phyloP scores from a whole-genome alignment of 192 early-diverging fungal species.

The Lunasporangiospora selenospora region DNA sequence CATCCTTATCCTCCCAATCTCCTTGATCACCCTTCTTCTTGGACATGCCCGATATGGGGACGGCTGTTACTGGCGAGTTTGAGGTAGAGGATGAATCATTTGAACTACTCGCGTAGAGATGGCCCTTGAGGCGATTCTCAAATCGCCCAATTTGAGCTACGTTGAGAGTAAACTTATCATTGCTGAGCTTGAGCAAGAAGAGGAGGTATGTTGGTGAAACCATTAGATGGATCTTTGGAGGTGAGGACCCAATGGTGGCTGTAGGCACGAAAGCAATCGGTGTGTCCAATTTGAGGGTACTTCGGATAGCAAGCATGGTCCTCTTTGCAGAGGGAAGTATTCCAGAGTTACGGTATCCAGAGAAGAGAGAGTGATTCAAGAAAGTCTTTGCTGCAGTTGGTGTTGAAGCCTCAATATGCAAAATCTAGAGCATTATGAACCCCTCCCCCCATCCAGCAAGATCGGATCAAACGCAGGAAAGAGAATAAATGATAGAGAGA shows the following conservation, averaged over 20 bases:
- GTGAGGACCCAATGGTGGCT: neutral
- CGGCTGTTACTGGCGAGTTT: no score
- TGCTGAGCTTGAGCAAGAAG: conserved; percentile 48
- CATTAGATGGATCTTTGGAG: conserved; percentile 45
- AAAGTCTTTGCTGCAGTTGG: conserved; percentile 54
- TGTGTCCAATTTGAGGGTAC: conserved; percentile 56
- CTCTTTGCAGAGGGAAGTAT: conserved; percentile 55
- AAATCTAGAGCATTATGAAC: no score
- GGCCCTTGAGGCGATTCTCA: conserved; percentile 12
- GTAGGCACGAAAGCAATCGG: conserved; percentile 58
- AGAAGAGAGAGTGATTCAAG: conserved; percentile 49
- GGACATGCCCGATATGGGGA: no score
- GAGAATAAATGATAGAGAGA: conserved; percentile 1
- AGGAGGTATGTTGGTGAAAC: conserved; percentile 50
- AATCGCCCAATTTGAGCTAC: conserved; percentile 33
- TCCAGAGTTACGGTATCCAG: conserved; percentile 60
- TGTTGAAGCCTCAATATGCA: conserved; percentile 60
- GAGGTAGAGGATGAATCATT: no score
- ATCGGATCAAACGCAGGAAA: no score
- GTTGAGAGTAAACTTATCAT: conserved; percentile 53
- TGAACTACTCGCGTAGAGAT: conserved; percentile 4
- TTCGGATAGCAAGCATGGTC: conserved; percentile 61
- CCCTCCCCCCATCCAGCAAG: no score
- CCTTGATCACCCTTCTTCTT: conserved; percentile 35
- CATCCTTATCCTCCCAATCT: conserved; percentile 53